Conservation (phyloP, 331 rosid species). For the Acacia concinna region DNA sequence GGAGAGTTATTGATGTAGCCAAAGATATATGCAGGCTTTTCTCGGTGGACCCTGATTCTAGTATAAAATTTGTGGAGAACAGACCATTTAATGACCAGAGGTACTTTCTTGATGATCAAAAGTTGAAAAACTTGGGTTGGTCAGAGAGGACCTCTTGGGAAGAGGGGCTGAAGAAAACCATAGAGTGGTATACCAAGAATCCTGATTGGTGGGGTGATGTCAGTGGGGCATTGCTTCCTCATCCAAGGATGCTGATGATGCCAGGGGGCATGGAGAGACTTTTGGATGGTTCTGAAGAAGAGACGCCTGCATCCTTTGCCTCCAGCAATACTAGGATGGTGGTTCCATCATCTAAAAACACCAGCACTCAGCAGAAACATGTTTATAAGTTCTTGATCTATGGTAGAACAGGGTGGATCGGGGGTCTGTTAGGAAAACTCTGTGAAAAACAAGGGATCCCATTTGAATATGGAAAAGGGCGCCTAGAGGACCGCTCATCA, state of each 20-base stretch:
- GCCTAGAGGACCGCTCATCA: constrained; percentile 76
- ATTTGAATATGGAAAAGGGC: constrained; percentile 81
- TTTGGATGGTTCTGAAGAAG: constrained; percentile 70
- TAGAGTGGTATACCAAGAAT: constrained; percentile 81
- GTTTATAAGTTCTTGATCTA: constrained; percentile 72
- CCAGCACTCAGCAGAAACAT: constrained; percentile 46
- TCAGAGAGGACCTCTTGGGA: constrained; percentile 82
- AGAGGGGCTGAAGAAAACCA: constrained; percentile 89
- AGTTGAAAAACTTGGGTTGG: constrained; percentile 83
- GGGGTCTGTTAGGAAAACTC: constrained; percentile 78
- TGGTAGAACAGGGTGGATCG: constrained; percentile 92
- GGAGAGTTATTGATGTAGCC: constrained; percentile 71
- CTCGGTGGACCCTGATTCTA: constrained; percentile 41
- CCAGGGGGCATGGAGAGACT: constrained; percentile 86
- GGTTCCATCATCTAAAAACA: constrained; percentile 66
- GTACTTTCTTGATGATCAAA: constrained; percentile 67
- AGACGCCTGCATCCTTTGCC: constrained; percentile 44
- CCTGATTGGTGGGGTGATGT: constrained; percentile 98
- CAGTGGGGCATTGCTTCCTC: constrained; percentile 90
- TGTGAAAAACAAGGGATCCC: constrained; percentile 85
- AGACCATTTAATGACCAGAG: constrained; percentile 71
- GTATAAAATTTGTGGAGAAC: constrained; percentile 60
- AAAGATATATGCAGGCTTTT: constrained; percentile 57
- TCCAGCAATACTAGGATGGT: constrained; percentile 67
- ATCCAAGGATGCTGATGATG: constrained; percentile 93